Base-by-base conservation (phyloP, 2,329 filamentous ascomycete species). In the Phyllosticta capitalensis region DNA sequence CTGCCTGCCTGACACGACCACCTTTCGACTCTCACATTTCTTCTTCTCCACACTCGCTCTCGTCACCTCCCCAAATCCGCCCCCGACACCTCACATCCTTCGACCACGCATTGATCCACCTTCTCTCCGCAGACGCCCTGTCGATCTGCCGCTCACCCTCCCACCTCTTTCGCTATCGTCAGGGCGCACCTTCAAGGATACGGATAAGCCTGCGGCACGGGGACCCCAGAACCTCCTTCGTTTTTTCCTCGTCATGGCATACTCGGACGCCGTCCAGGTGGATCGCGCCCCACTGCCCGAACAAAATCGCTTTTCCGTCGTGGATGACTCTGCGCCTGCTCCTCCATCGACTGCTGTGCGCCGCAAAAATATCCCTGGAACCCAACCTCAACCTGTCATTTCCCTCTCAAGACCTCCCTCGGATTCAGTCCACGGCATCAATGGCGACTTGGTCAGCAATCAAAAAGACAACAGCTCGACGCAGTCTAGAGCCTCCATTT, bases 401-500 rank as follows among this genome's bases (percentile, higher is more conserved):
- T 68, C 71, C 17, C 52, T 63, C 12, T 59, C 61, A 52, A 54
- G 51, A 12, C 30, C 59, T 12, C 67, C 71, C 7, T 69, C 69
- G 14, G 68, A 72, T 63, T 69, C 62, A 52, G 66, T 70, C 59
- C 64, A n/a, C n/a, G n/a, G n/a, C n/a, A n/a, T n/a, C n/a, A n/a
- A 66, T 61, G 67, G 69, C 24, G 69, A 71, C 59, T 62, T 67
- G 54, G 66, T 69, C 52, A 65, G 66, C 45, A 63, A 64, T 55
- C 66, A 65, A 21, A 55, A 48, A 22, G 65, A 67, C 30, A 67
- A 68, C 6, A 68, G 69, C 10, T 72, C 69, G 38, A 65, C 67
- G 60, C 67, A 71, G 61, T 74, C 69, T 5, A 67, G 63, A 10
- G 71, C 69, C 28, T 72, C 71, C 48, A 38, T 38, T 38, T 38